Base-by-base conservation (phyloP, 2,329 filamentous ascomycete genomes). In the Pyricularia grisea region DNA sequence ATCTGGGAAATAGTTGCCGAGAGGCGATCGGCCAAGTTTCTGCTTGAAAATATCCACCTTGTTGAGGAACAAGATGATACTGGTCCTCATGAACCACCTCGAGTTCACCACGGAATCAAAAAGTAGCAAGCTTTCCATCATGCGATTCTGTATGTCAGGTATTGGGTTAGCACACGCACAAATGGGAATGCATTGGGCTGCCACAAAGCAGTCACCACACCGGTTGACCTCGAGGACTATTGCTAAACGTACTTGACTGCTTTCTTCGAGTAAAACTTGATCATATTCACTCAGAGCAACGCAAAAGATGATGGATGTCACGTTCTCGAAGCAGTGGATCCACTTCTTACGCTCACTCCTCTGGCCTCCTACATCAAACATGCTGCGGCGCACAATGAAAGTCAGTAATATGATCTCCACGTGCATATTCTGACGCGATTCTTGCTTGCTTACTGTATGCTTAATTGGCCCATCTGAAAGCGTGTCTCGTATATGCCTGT, bases 321-420 rank as follows among this genome's bases (percentile, higher is more conserved):
- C 95, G 75, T 98, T 98, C 80, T 99, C 95, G 79, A 99, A 99
- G 82, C 95, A 99, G 81, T 99, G 95, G 77, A 99, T 99, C 95
- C 95, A 99, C 83, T 99, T 99, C 84, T 99, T 99, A 72, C 95
- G 88, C 81, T 99, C 95, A 79, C 94, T 98, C 77, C 95, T 86
- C 81, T 99, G 95, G 28, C 95, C 95, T 72, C 95, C 95, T 4
- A 99, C 95, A 79, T 99, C 95, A 77, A 99, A 99, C 95, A 99
- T 99, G 82, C 94, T 98, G 77, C 28, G 68, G 64, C 28, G 31
- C 25, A 61, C 11, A 67, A 27, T 27, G n/a, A 25, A 23, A 36
- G 60, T 17, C 3, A 27, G 17, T 7, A 66, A 60, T 30, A n/a
- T 58, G 33, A 17, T 20, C 12, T n/a, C 6, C 36, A 55, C 23